Evolutionary conservation across 1,284 basidiomycete species (phyloP), one percentile per base, ranked within the genome.

Genomic region (Trichosporon ovoides): DNA sequence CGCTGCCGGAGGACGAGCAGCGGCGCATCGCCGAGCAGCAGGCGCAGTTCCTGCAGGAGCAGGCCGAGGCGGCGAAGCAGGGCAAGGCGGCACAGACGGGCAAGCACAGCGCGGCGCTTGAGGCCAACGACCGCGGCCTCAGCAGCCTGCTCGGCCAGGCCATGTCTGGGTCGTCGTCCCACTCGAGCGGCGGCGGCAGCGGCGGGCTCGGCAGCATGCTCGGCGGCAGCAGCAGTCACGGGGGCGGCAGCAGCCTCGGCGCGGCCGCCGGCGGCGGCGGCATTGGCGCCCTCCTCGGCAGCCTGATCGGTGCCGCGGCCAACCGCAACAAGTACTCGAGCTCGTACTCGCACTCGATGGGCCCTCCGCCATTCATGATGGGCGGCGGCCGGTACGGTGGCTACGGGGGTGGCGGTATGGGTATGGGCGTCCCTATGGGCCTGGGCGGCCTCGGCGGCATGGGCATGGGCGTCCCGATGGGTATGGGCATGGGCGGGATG

Each of bases 291-390:
- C 34, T 58, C n/a, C 19, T 62, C 3, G 64, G 58, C 9, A 59
- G 64, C 31, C 57, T 60, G 37, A 40, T 63, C 33, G 53, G 56
- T 18, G 22, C 20, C 34, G 43, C 40, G 16, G 33, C 46, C 12
- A 24, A 11, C 10, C 24, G 14, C 6, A 20, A 10, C 9, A 18
- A n/a, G 38, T 33, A 46, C 28, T 38, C 18, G 48, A 34, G 18
- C 34, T 20, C 19, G 38, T 63, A 58, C 49, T 49, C 57, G n/a
- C 68, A 70, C 51, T 46, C 35, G 18, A 66, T 68, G 62, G 70
- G 70, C 24, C 64, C 69, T 13, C 70, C 70, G 9, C 69, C 71
- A 3, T 71, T 70, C 64, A 66, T 69, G 66, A 63, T 62, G 24
- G 59, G 63, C 38, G 60, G 59, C 36, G 59, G 58, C 4, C 14